Percentiles rank a stretch among this genome's conserved stretches.
Evolutionary conservation across 768 basidiomycete genomes (phyloP).

Genomic region (Crassisporium funariophilum): DNA sequence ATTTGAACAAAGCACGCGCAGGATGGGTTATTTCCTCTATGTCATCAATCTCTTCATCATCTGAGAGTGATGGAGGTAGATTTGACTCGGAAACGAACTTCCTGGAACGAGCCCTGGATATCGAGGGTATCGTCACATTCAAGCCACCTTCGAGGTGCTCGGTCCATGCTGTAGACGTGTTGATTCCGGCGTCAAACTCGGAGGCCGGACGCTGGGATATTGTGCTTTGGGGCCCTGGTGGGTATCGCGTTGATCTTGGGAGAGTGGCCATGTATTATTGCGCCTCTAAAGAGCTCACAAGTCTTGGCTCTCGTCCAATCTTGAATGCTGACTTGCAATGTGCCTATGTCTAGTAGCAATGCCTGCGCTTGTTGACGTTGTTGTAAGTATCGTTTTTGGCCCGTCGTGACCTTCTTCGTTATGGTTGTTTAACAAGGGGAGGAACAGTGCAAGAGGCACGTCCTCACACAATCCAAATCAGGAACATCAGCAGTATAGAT

Average conservation of each 20-base stretch:
- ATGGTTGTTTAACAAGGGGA: too few relatives aligned
- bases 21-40: slow-evolving; percentile 39
- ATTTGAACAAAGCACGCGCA: slow-evolving; percentile 72
- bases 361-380: too few relatives aligned
- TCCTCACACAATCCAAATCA: too few relatives aligned
- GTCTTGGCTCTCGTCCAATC: too few relatives aligned
- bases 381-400: too few relatives aligned
- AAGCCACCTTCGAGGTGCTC: slow-evolving; percentile 49
- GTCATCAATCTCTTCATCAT: slow-evolving; percentile 47
- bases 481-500: too few relatives aligned
- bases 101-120: slow-evolving; percentile 35
- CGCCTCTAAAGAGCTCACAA: too few relatives aligned
- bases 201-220: slow-evolving; percentile 32
- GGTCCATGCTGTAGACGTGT: slow-evolving; percentile 79
- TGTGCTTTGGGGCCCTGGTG: slow-evolving; percentile 11
- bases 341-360: too few relatives aligned
- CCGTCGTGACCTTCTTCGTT: too few relatives aligned
- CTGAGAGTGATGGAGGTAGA: slow-evolving; percentile 25
- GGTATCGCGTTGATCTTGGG: slow-evolving; percentile 22
- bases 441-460: too few relatives aligned
- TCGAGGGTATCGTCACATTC: slow-evolving; percentile 26
- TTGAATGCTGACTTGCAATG: too few relatives aligned
- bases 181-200: slow-evolving; percentile 77
- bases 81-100: slow-evolving; percentile 41
- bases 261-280: slow-evolving; percentile 25